Conservation (phyloP, 2,329 filamentous ascomycete species). For the Diaporthe citriasiana region DNA sequence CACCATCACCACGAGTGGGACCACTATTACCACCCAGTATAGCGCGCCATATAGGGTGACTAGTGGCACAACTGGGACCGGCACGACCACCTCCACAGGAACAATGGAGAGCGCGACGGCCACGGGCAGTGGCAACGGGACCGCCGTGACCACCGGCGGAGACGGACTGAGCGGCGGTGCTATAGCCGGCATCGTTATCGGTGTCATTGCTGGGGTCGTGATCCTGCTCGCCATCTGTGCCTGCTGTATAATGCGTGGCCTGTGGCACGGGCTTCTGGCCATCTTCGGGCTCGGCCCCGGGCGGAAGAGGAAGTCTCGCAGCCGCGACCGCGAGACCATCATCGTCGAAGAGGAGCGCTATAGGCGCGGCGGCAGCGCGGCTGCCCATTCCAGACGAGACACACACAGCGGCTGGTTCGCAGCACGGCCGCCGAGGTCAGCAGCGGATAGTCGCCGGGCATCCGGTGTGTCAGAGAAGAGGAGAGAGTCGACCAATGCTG, state of each 20-base stretch:
- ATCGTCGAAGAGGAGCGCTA: constrained; percentile 74
- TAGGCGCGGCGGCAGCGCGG: constrained; percentile 61
- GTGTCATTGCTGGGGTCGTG: constrained; percentile 75
- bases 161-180: constrained; percentile 75
- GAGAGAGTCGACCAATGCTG: constrained; percentile 59
- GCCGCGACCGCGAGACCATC: constrained; percentile 59
- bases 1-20: constrained; percentile 59
- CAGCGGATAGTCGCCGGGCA: constrained; percentile 57
- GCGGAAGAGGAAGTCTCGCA: constrained; percentile 58
- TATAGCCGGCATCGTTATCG: constrained; percentile 86
- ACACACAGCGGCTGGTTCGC: constrained; percentile 41
- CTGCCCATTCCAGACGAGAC: constrained; percentile 58
- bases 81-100: constrained; percentile 67
- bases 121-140: constrained; percentile 52
- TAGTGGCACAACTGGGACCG: constrained; percentile 62
- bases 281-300: constrained; percentile 72
- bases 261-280: constrained; percentile 71
- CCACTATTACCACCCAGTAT: constrained; percentile 68
- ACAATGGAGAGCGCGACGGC: constrained; percentile 62
- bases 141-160: constrained; percentile 54
- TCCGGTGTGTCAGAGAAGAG: constrained; percentile 59
- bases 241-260: constrained; percentile 76
- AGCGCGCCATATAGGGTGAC: constrained; percentile 66
- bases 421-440: constrained; percentile 54
- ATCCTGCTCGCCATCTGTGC: constrained; percentile 80